Base-by-base conservation (phyloP, 208 protist species). In the Crithidia bombi region DNA sequence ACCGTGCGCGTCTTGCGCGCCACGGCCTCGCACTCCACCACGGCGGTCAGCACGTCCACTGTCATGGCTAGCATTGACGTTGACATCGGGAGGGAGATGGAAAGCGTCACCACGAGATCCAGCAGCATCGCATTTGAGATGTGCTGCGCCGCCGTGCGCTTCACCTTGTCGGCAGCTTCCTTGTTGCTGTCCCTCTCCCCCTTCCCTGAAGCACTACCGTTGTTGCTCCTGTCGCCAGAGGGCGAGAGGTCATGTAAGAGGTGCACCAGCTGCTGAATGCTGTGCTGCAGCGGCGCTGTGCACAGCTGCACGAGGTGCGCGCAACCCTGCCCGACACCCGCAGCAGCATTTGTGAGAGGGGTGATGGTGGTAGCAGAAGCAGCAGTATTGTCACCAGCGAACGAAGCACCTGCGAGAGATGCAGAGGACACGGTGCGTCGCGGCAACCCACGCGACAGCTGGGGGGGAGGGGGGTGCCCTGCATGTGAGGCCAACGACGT, bases 61-160 rank as follows among this genome's bases (percentile, higher is more conserved):
- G 67, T 67, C 30, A 82, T 72, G 19, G 81, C 64, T 11, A 86
- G 71, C 11, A 73, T 68, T 14, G 77, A 47, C 0, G 78, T 71
- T 12, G 64, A 68, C 44, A 57, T 65, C 28, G 78, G 65, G 43
- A 88, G 71, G 9, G 82, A 72, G 28, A 83, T 75, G 62, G 79
- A 71, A 36, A 87, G 67, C 36, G 86, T 84, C 4, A 74, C 81
- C 30, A 83, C 81, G 43, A 81, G 77, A 63, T 86, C 79, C 41
- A 86, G 73, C 47, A 93, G 75, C 65, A 91, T 82, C 15, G 66
- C 72, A 50, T 88, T 81, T 28, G 79, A 82, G 15, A 91, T 73
- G 50, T 83, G 76, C 33, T 57, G 77, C 26, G 80, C 78, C 11
- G 65, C 74, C 44, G 61, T 75, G 6, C 77, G 83, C 70, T 90